Evolutionary conservation across 331 rosid genomes (phyloP), one percentile per base, ranked within the genome.

Genomic region (Erythrophleum ivorense): DNA sequence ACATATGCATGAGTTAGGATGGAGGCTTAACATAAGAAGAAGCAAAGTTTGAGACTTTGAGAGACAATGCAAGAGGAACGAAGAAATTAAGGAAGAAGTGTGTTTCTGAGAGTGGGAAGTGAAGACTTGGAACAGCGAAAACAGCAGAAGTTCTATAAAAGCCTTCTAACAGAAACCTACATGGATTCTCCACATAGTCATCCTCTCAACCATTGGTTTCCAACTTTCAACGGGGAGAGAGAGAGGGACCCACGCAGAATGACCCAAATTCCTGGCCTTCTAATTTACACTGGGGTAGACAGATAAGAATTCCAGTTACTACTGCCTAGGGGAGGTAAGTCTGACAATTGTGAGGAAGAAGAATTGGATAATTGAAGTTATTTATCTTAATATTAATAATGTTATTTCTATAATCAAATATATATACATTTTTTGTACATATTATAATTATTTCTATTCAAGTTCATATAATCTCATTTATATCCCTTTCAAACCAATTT

Each of bases 231-330:
- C 16, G 75, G 7, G 6, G 54, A 43, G 29, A 12, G 16, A 65
- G 29, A 1, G 57, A 0, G 74, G 75, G 75, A 49, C 75, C 75
- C 75, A 24, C 53, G 1, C 49, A 79, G 88, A 79, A 70, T 82
- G 86, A 82, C 52, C 48, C 43, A 71, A 79, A 84, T 79, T 43
- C 70, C 80, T 76, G 69, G 71, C 85, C 71, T 80, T 64, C 40
- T 65, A 76, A 71, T 57, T 80, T 24, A 46, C 41, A 29, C 75
- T 68, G 19, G 18, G 12, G 6, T 0, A 24, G 58, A 24, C 75
- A 29, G 75, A 41, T 15, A 24, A 70, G 48, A 12, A 46, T 13
- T 48, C 21, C 12, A 7, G 10, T 46, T 13, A 70, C 12, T 3
- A 70, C n/a, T 40, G 1, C 43, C 57, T 1, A 55, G 10, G 0